Base-by-base conservation (phyloP, 495 filamentous ascomycete species). In the Chaetomium tenue region DNA sequence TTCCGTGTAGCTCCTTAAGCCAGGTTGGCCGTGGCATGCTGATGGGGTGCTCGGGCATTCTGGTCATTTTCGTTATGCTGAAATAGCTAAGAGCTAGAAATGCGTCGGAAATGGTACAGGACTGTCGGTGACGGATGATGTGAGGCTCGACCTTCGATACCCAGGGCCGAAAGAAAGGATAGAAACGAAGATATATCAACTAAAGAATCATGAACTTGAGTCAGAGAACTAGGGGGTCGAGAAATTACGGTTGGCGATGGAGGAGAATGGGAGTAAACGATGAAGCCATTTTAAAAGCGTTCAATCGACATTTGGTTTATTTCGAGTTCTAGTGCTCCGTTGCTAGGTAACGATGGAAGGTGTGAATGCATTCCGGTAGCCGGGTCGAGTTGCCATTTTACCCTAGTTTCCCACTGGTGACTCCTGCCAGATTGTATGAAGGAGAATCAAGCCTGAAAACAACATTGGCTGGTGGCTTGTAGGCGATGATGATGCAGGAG, bases 391-490 rank as follows among this genome's bases (percentile, higher is more conserved):
- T 22, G 46, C 40, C 40, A 44, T 50, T n/a, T 47, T 50, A 11
- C n/a, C 20, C 2, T n/a, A 20, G 44, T 18, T 50, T 18, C 46
- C 20, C n/a, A n/a, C n/a, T 11, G 9, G 23, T 11, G 18, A 15
- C 46, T 50, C 28, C 28, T 30, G 28, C 28, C 28, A 30, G 28
- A 20, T 6, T 23, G 3, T 12, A 4, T 16, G 40, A 18, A 30
- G 53, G 53, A 8, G 53, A 26, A 28, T 40, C n/a, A 26, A n/a
- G n/a, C n/a, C n/a, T n/a, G n/a, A n/a, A 40, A 40, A 13, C 53
- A 56, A 56, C 25, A 56, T 39, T 56, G 53, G 53, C 30, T 56
- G 51, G 25, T 13, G 16, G 13, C 11, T 39, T 40, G 53, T 7
- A n/a, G 13, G n/a, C n/a, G n/a, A 15, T 11, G n/a, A 23, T 40